phyloP scores from a whole-genome alignment of 2,329 filamentous ascomycete genomes.

The Apiospora saccharicola region DNA sequence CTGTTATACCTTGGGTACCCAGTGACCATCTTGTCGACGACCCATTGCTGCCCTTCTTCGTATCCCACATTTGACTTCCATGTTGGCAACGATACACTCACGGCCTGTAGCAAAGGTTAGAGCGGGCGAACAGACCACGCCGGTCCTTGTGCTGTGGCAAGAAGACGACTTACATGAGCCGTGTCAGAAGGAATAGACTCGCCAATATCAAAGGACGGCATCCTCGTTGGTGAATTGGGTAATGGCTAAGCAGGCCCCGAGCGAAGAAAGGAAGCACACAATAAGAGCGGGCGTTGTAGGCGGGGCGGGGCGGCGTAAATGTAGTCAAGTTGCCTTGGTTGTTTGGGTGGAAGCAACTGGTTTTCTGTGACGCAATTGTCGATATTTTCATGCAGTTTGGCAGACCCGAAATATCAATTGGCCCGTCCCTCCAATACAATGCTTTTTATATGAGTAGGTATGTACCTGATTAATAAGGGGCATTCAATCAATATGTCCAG shows the following conservation, averaged over 20 bases:
- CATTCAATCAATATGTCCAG: neutral
- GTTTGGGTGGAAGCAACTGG: neutral
- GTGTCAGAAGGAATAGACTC: conserved; percentile 81
- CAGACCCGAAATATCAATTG: neutral
- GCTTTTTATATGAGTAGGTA: neutral
- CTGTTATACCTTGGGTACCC: conserved; percentile 81
- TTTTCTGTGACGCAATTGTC: conserved; percentile 8
- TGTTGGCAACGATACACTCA: conserved; percentile 94
- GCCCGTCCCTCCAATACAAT: neutral
- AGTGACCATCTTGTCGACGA: conserved; percentile 83
- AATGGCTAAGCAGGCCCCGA: neutral
- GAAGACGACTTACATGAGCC: conserved; percentile 67
- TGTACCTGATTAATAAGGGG: neutral
- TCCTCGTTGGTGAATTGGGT: neutral
- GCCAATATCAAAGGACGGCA: conserved; percentile 64
- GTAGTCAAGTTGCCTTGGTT: neutral
- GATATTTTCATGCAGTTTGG: neutral
- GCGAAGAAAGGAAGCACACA: neutral
- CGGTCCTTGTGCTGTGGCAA: neutral
- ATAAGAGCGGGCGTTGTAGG: conserved; percentile 9
- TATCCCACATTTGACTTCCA: conserved; percentile 93
- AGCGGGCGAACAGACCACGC: neutral
- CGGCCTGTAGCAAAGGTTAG: conserved; percentile 65
- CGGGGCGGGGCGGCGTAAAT: neutral
- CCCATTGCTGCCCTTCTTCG: conserved; percentile 89